A percentile compares a stretch with the other conserved stretches of the same genome.
Evolutionary conservation across 2,329 filamentous ascomycete genomes (phyloP).

Genomic region (Coniosporium tulheliwenetii): DNA sequence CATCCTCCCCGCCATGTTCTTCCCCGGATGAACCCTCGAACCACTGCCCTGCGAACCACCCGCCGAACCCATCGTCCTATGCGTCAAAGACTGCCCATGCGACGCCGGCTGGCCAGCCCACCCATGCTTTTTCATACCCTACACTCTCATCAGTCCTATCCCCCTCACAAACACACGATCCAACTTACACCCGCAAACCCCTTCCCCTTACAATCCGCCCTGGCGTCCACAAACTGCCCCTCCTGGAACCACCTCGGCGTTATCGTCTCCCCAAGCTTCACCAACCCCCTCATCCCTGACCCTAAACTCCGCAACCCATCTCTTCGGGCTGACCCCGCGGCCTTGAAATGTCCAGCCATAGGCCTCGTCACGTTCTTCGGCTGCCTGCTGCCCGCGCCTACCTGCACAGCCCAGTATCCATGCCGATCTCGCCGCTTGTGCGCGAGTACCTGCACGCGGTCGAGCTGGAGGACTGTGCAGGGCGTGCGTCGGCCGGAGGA

Average conservation of each 20-base stretch:
- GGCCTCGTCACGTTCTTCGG: conserved; percentile 66
- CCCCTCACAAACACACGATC: neutral
- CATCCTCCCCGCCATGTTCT: conserved; percentile 97
- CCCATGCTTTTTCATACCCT: conserved; percentile 89
- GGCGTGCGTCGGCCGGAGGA: conserved; percentile 61
- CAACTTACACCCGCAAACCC: conserved; percentile 64
- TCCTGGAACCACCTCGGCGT: conserved; percentile 80
- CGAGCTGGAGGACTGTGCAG: conserved; percentile 87
- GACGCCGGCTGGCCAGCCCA: conserved; percentile 78
- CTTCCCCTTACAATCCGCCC: conserved; percentile 66
- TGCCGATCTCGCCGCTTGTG: conserved; percentile 68
- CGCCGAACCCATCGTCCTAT: conserved; percentile 79
- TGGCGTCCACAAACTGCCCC: conserved; percentile 81
- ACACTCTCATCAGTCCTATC: neutral
- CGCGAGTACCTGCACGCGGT: conserved; percentile 76
- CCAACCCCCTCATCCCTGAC: conserved; percentile 58
- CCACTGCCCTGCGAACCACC: conserved; percentile 85
- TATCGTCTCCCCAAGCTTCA: conserved; percentile 60
- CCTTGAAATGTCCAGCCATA: conserved; percentile 75
- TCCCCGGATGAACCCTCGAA: conserved; percentile 82
- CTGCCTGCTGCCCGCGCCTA: conserved; percentile 64
- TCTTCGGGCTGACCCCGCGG: conserved; percentile 68
- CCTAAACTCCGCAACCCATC: conserved; percentile 71
- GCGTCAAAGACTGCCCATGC: conserved; percentile 90
- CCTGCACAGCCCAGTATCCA: conserved; percentile 88